phyloP scores from a whole-genome alignment of 495 filamentous ascomycete genomes.

The Tuber microsphaerosporum region DNA sequence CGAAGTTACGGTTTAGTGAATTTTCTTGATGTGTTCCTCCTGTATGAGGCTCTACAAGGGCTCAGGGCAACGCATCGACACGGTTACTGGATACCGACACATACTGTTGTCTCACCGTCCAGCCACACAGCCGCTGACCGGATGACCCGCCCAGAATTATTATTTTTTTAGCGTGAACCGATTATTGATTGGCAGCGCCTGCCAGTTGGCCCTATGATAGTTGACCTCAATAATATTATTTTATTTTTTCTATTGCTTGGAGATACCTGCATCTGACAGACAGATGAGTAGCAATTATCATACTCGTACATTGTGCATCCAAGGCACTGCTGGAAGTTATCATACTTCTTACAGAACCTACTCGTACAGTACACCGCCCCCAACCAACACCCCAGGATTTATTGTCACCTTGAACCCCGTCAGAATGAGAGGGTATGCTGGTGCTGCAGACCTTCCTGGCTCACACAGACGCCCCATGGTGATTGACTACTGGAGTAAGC shows the following conservation, averaged over 20 bases:
- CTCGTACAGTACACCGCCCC: conserved; percentile 3
- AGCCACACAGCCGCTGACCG: not conserved
- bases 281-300: not conserved
- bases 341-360: not conserved
- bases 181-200: not conserved
- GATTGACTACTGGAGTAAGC: not conserved
- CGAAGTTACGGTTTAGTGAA: too few species aligned
- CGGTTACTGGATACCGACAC: not conserved
- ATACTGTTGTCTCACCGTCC: not conserved
- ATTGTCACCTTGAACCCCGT: not conserved
- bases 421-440: not conserved
- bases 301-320: not conserved
- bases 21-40: not conserved
- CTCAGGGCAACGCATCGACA: not conserved
- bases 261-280: not conserved
- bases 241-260: not conserved
- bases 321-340: not conserved
- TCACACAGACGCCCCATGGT: not conserved
- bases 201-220: not conserved
- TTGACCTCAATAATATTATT: not conserved
- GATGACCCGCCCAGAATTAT: not conserved
- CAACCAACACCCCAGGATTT: not conserved
- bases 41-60: not conserved
- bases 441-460: not conserved
- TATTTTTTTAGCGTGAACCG: not conserved